Conservation (phyloP, 2,329 filamentous ascomycete genomes). For the Phialemonium atrogriseum region DNA sequence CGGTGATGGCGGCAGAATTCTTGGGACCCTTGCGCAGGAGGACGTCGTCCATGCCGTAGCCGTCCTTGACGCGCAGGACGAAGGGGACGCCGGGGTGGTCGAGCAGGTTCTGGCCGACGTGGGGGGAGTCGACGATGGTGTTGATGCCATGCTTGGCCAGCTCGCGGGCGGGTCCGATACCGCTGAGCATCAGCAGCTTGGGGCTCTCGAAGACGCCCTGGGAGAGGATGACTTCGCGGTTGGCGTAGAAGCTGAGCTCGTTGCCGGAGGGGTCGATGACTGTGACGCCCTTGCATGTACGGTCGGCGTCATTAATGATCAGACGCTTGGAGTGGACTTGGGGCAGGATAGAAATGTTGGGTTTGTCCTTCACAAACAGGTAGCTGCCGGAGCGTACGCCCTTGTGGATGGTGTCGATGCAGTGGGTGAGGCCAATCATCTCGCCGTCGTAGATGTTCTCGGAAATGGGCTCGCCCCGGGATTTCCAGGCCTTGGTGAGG, state of each 20-base stretch:
- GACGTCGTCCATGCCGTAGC: conserved; percentile 29
- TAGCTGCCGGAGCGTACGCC: conserved; percentile 45
- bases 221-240: conserved; percentile 38
- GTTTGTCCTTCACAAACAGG: conserved; percentile 41
- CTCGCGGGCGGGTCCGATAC: conserved; percentile 48
- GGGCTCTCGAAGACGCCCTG: conserved; percentile 54
- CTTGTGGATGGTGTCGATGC: conserved; percentile 48
- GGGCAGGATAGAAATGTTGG: conserved; percentile 44
- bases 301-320: conserved; percentile 37
- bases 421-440: conserved; percentile 44
- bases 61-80: conserved; percentile 35
- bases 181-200: conserved; percentile 56
- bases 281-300: conserved; percentile 37
- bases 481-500: conserved; percentile 42
- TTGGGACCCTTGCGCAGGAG: conserved; percentile 28
- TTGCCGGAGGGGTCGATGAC: conserved; percentile 31
- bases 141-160: conserved; percentile 45
- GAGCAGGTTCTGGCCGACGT: conserved; percentile 57
- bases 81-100: conserved; percentile 50
- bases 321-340: conserved; percentile 39
- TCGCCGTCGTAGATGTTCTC: conserved; percentile 49
- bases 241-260: conserved; percentile 38
- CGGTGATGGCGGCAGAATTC: conserved; percentile 22
- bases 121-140: conserved; percentile 45
- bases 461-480: conserved; percentile 38